Base-by-base conservation (phyloP, 441 rosid genomes). In the Euphorbia schlechtendalii region DNA sequence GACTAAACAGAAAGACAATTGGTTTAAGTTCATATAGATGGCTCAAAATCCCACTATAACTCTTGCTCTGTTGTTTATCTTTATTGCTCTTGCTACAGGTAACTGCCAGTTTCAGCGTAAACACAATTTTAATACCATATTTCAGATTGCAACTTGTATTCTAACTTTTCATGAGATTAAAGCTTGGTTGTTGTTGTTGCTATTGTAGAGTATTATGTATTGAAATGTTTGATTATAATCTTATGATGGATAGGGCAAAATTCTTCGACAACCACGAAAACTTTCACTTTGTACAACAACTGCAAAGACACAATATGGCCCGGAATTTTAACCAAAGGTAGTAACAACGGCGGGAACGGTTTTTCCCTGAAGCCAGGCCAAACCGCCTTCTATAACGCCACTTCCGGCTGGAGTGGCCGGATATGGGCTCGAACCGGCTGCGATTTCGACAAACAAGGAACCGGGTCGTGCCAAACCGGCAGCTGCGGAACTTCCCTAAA, bases 251-350 rank as follows among this genome's bases (percentile, higher is more conserved):
- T 34, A 78, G 80, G 71, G 34, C 64, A 65, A 28, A 74, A 69
- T 54, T 52, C 51, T 22, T 72, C 68, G 22, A 65, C 77, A 60
- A 59, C 56, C 20, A 74, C 74, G 13, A 82, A 72, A 70, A 83
- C 71, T 3, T 75, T 86, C 36, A 83, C 87, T 14, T 60, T 83
- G 18, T 74, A 73, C 24, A 86, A 84, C 61, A 67, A 66, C 61
- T 86, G 92, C 82, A 73, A 82, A 20, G 87, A 81, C 70, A 78
- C 82, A 21, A 66, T 86, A 52, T 84, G 89, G 89, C 92, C 92
- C 0, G 89, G 74, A 43, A 68, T 84, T 28, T 56, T 83, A 63
- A 68, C 78, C 9, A 71, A 56, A 0, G 71, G 72, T 12, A 59
- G 43, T 55, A 59, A 49, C 63, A 62, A 45, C 55, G 61, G 56